Evolutionary conservation across 495 filamentous ascomycete genomes (phyloP), one percentile per base, ranked within the genome.

Genomic region (Daldinia caldariorum): DNA sequence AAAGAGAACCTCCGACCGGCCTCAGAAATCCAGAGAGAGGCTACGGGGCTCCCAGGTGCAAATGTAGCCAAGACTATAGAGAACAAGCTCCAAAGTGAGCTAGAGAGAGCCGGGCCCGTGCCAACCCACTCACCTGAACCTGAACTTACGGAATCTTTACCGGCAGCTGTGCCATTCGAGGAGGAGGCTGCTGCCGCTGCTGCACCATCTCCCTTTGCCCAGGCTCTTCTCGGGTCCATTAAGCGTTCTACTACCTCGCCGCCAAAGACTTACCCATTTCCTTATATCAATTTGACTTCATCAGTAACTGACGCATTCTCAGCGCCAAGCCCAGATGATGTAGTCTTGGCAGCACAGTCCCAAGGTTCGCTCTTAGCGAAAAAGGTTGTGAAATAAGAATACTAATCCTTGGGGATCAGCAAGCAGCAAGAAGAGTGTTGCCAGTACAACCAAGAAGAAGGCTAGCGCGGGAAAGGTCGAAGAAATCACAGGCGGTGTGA

Each of bases 281-380:
- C 82, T 69, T 86, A 85, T 78, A 83, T 70, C 76, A 77, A 78
- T 22, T 72, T 76, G 7, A 68, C 81, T 45, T 77, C 75, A 58
- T 72, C 66, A 62, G 59, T 76, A 65, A 70, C 76, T 73, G 78
- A 87, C 80, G 88, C 89, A 58, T 99, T 98, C 83, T 83, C 90
- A 87, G 91, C 86, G 67, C 95, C 95, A 60, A 97, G 94, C 78
- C 95, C 95, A 72, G 95, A 99, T 80, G 96, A 97, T 80, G 82
- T 94, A 67, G 91, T 98, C 63, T 81, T 90, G 43, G 88, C 89
- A 77, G 95, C 95, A 67, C 95, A 97, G 80, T 90, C 83, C 78
- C 95, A 95, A 94, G 90, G 92, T 96, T 91, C 90, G 82, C 81
- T 82, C 67, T 79, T 75, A 60, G 79, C 73, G 63, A 84, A 74